Evolutionary conservation across 345 rosid species (phyloP).

Genomic region (Rubroshorea leprosula): DNA sequence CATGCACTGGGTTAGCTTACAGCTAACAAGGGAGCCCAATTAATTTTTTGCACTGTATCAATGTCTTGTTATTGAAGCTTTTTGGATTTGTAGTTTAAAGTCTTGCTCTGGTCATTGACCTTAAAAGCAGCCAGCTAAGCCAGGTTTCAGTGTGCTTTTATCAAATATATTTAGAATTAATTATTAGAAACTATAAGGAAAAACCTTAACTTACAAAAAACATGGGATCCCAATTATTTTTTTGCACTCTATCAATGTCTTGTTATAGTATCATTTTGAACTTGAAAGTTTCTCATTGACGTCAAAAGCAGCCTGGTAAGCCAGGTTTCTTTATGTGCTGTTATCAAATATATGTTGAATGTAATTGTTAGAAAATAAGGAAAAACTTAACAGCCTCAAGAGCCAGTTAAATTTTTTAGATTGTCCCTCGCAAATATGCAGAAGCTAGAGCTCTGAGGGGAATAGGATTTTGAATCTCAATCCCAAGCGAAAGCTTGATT

Average conservation of each 20-base stretch:
- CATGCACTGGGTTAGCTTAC: not conserved
- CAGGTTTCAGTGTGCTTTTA: not conserved
- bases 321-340: not conserved
- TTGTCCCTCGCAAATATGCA: too few relatives aligned
- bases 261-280: too few relatives aligned
- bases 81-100: not conserved
- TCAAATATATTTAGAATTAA: conserved; percentile 1
- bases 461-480: too few relatives aligned
- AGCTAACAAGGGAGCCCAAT: not conserved
- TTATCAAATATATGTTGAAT: not conserved
- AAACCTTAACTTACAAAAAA: too few relatives aligned
- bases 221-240: too few relatives aligned
- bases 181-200: not conserved
- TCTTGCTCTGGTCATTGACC: not conserved
- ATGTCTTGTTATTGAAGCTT: not conserved
- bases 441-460: too few relatives aligned
- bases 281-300: too few relatives aligned
- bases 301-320: not conserved
- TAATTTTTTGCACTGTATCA: not conserved
- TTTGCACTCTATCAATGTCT: too few relatives aligned
- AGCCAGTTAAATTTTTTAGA: too few relatives aligned
- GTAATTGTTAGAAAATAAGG: too few relatives aligned
- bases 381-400: too few relatives aligned
- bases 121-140: not conserved
- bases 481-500: too few relatives aligned